A percentile compares a stretch with the other conserved stretches of the same genome.
Conservation (phyloP, 164 flowering plant species). For the Tetracentron sinense region DNA sequence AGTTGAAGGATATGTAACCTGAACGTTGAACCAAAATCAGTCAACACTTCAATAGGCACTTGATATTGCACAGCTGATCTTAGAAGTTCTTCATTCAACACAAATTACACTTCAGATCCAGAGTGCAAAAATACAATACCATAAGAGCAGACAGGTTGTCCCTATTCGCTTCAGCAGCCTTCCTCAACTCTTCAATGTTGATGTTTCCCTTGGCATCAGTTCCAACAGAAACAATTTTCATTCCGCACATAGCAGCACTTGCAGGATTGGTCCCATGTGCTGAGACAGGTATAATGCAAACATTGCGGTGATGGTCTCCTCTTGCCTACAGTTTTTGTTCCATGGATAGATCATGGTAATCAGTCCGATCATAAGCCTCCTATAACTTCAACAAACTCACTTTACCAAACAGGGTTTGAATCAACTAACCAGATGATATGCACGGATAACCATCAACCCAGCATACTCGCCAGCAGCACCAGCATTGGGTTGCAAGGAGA, state of each 20-base stretch:
- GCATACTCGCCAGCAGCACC: constrained; percentile 99
- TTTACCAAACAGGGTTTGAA: neutral
- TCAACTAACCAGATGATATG: constrained; percentile 76
- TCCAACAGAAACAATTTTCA: constrained; percentile 93
- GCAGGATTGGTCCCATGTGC: constrained; percentile 99
- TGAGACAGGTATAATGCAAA: constrained; percentile 96
- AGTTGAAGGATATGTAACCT: constrained; percentile 99
- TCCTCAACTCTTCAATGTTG: constrained; percentile 79
- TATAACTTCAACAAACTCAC: neutral
- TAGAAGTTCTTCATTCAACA: neutral
- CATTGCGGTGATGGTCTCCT: constrained; percentile 91
- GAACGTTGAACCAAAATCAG: constrained; percentile 13
- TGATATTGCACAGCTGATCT: neutral
- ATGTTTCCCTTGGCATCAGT: constrained; percentile 99
- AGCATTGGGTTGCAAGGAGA: constrained; percentile 99
- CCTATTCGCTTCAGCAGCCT: constrained; percentile 88
- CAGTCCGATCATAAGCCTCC: neutral
- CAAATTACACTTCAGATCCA: neutral
- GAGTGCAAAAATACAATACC: constrained; percentile 37
- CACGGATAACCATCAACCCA: constrained; percentile 99
- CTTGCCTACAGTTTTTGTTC: constrained; percentile 53
- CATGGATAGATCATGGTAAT: neutral
- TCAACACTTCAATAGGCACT: neutral
- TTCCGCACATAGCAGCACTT: constrained; percentile 99
- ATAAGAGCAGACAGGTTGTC: constrained; percentile 89